Evolutionary conservation across 73 alveolate species (phyloP), one percentile per base, ranked within the genome.

Genomic region (Paramecium primaurelia): DNA sequence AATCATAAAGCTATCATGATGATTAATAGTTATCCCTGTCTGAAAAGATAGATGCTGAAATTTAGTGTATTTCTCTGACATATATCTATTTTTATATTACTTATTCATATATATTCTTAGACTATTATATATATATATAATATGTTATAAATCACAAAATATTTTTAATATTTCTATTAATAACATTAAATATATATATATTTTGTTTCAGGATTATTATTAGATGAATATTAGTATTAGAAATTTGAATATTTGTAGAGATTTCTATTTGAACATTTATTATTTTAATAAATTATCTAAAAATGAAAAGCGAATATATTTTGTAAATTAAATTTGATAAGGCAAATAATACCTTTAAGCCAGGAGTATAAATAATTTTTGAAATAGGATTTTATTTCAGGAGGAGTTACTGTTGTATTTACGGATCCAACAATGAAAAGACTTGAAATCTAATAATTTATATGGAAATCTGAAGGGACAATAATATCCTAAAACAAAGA

Each of bases 11-110:
- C 84, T 64, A 64, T 32, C 47, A 34, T 32, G 42, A 34, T 32
- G 84, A 28, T 32, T 32, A 64, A 64, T 64, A 64, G 84, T 64
- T 64, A 64, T 64, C 84, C 84, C 84, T 64, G 84, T 64, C 84
- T 64, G 84, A 64, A 64, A 32, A 64, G 84, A 64, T 64, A 34
- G 51, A 64, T 64, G 84, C 47, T 64, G 84, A 32, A 64, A 28
- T 32, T 34, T 64, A 64, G 84, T 64, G 84, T 64, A 64, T 64
- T 64, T 64, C 84, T 64, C 84, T 64, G 84, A 64, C 22, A 28
- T 28, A 64, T 64, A 64, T 64, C 25, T 12, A 32, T 26, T 64
- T 64, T 64, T 64, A 11, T 25, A 1, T 1, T 28, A 28, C 69
- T 6, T 16, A 54, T 54, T n/a, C 69, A n/a, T 16, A 40, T 40